These are phyloP conservation scores for Talaromyces borbonicus DNA, from an alignment of 495 filamentous ascomycete genomes.

Conservation along the genomic window DNA sequence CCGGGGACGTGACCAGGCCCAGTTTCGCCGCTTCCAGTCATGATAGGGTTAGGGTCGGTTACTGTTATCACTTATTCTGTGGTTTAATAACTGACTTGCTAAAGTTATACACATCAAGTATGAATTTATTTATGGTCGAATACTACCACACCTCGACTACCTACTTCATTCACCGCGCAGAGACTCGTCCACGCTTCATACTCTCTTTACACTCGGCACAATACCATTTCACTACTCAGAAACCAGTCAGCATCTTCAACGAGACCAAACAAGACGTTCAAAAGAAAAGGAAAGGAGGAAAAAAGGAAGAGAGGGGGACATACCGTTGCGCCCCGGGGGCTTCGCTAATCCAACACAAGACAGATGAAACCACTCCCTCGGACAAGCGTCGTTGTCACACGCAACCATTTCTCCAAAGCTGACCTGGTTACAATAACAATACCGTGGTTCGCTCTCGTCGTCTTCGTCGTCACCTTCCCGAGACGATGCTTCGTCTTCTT, in stretches of 20 bases:
- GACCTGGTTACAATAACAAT: slow-evolving; percentile 88
- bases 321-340: slow-evolving; percentile 75
- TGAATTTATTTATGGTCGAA: neutral
- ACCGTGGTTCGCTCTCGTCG: slow-evolving; percentile 73
- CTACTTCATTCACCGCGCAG: neutral
- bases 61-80: too few relatives aligned
- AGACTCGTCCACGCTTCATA: slow-evolving; percentile 40
- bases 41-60: neutral
- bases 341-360: slow-evolving; percentile 82
- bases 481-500: slow-evolving; percentile 39
- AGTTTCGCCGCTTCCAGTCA: neutral
- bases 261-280: neutral
- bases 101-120: too few relatives aligned
- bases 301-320: slow-evolving; percentile 30
- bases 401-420: slow-evolving; percentile 97
- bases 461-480: slow-evolving; percentile 59
- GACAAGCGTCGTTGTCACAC: slow-evolving; percentile 84
- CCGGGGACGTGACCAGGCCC: too few relatives aligned
- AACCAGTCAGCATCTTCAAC: slow-evolving; percentile 19
- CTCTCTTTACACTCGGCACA: slow-evolving; percentile 77
- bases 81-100: too few relatives aligned
- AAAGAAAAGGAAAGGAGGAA: slow-evolving; percentile 2
- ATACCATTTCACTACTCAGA: slow-evolving; percentile 79
- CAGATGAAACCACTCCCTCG: slow-evolving; percentile 93
- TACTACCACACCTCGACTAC: too few relatives aligned